These are phyloP conservation scores for Microcyclosporella mali DNA, from an alignment of 2,329 filamentous ascomycete species.

Conservation along the genomic window DNA sequence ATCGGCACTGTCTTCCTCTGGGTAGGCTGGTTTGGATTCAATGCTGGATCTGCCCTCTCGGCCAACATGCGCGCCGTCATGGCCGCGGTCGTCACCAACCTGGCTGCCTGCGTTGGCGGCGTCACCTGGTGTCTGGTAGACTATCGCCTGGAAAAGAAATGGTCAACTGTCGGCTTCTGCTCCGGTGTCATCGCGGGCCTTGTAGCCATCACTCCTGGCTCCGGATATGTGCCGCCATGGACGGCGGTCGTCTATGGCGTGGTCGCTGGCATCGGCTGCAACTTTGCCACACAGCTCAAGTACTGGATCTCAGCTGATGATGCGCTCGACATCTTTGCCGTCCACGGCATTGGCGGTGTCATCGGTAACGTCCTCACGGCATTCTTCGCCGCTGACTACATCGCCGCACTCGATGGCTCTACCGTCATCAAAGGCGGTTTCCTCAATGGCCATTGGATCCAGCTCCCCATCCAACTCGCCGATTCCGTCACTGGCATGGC, in stretches of 20 bases:
- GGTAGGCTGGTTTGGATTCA: conserved; percentile 96
- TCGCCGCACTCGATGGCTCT: conserved; percentile 70
- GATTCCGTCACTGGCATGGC: conserved; percentile 69
- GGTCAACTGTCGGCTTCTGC: conserved; percentile 90
- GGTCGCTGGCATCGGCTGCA: conserved; percentile 69
- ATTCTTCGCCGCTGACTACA: conserved; percentile 79
- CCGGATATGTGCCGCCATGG: conserved; percentile 80
- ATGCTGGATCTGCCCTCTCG: conserved; percentile 90
- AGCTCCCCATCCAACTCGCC: conserved; percentile 76
- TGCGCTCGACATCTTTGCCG: conserved; percentile 81
- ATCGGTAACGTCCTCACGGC: conserved; percentile 74
- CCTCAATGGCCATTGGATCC: conserved; percentile 77
- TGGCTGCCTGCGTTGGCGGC: conserved; percentile 76
- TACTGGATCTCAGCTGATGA: conserved; percentile 76
- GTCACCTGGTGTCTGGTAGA: conserved; percentile 87
- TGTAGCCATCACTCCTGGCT: conserved; percentile 82
- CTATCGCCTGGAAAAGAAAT: conserved; percentile 82
- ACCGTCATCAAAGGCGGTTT: conserved; percentile 67
- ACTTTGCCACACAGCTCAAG: conserved; percentile 88
- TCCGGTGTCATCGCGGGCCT: conserved; percentile 82
- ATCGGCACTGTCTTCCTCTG: conserved; percentile 90
- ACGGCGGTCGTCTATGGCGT: conserved; percentile 73
- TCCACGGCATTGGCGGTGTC: conserved; percentile 70
- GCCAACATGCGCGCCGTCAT: conserved; percentile 68
- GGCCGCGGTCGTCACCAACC: conserved; percentile 79